Evolutionary conservation across 2,329 filamentous ascomycete genomes (phyloP).

Genomic region (Xylaria sp.): DNA sequence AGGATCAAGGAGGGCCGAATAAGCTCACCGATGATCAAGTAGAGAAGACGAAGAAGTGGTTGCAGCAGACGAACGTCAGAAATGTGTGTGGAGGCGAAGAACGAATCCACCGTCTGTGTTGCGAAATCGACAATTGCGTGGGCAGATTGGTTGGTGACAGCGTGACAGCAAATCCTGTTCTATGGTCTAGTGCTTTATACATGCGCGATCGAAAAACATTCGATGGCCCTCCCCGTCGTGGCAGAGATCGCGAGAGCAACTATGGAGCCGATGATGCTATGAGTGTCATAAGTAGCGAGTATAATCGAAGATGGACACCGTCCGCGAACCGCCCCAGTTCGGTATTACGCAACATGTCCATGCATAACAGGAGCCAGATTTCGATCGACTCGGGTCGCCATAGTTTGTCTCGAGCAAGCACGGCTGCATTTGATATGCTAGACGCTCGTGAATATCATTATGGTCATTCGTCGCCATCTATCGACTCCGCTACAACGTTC

Average conservation of each 20-base stretch:
- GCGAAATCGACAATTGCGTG: slow-evolving; percentile 88
- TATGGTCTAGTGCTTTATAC: slow-evolving; percentile 94
- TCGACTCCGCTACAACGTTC: slow-evolving; percentile 82
- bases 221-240: slow-evolving; percentile 56
- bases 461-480: slow-evolving; percentile 74
- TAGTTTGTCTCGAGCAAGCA: slow-evolving; percentile 66
- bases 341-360: slow-evolving; percentile 66
- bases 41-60: slow-evolving; percentile 84
- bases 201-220: slow-evolving; percentile 77
- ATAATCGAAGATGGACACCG: slow-evolving; percentile 60
- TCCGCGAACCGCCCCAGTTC: slow-evolving; percentile 61
- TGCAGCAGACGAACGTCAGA: slow-evolving; percentile 83
- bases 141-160: slow-evolving; percentile 86
- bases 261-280: slow-evolving; percentile 62
- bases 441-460: slow-evolving; percentile 79
- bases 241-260: slow-evolving; percentile 59
- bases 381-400: slow-evolving; percentile 77
- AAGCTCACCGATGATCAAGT: slow-evolving; percentile 97
- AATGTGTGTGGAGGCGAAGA: slow-evolving; percentile 97
- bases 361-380: slow-evolving; percentile 73
- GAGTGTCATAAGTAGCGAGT: slow-evolving; percentile 67
- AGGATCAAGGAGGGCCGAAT: slow-evolving; percentile 88
- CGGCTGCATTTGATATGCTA: slow-evolving; percentile 71
- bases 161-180: slow-evolving; percentile 83
- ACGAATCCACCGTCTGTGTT: slow-evolving; percentile 90